Conservation (phyloP, 306 rosid genomes). For the Coriaria nepalensis region DNA sequence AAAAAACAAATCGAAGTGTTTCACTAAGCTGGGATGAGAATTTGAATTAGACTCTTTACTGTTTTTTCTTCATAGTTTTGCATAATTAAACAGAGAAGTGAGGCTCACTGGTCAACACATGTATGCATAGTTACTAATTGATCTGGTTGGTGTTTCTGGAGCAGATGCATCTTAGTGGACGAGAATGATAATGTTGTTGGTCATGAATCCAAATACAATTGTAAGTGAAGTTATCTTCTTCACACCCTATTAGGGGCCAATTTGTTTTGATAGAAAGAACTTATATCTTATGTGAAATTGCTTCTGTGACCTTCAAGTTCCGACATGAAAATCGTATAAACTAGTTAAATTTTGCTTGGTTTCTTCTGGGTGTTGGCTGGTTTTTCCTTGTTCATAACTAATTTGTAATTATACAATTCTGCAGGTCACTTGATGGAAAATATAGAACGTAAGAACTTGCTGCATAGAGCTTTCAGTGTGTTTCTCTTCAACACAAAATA, state of each 20-base stretch:
- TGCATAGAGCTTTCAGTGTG: constrained; percentile 96
- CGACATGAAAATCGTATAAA: too few species aligned
- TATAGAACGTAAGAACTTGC: constrained; percentile 66
- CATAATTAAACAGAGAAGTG: too few species aligned
- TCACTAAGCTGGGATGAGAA: too few species aligned
- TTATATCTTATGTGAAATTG: too few species aligned
- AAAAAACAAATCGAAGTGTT: too few species aligned
- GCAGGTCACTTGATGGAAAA: constrained; percentile 95
- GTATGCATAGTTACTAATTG: too few species aligned
- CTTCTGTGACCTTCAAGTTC: too few species aligned
- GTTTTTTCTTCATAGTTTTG: too few species aligned
- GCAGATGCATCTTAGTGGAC: constrained; percentile 93
- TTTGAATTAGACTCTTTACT: too few species aligned
- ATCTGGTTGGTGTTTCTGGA: constrained; percentile 3
- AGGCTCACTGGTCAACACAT: too few species aligned
- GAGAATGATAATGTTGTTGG: constrained; percentile 81
- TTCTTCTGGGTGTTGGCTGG: too few species aligned
- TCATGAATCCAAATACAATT: constrained; percentile 86
- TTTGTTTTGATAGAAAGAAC: neutral
- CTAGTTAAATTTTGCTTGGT: too few species aligned
- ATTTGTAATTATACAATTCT: constrained; percentile 12
- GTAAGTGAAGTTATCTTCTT: constrained; percentile 35
- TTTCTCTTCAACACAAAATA: constrained; percentile 81
- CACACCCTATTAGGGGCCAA: neutral
- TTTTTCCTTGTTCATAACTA: constrained; percentile 1